A percentile compares a stretch with the other conserved stretches of the same genome.
phyloP scores from a whole-genome alignment of 495 filamentous ascomycete species.

The Daldinia caldariorum region DNA sequence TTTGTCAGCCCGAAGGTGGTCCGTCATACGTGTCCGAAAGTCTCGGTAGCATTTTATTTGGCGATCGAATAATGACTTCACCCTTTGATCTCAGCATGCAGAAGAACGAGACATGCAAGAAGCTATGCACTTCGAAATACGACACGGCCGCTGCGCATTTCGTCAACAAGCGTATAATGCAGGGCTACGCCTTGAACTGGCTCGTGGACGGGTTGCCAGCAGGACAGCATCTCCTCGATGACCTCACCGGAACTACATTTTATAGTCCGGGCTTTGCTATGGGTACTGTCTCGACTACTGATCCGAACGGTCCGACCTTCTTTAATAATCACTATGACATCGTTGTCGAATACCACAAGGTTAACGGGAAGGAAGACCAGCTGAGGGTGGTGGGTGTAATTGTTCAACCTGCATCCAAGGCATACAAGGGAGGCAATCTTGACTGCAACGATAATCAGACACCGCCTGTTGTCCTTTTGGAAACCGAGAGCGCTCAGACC shows the following conservation, averaged over 20 bases:
- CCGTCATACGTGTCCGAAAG: constrained; percentile 83
- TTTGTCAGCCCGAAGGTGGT: constrained; percentile 81
- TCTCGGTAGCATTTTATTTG: constrained; percentile 94
- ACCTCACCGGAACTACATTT: constrained; percentile 75
- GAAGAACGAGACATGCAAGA: constrained; percentile 85
- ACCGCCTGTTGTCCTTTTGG: constrained; percentile 67
- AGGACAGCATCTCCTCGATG: constrained; percentile 78
- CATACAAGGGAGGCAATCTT: constrained; percentile 65
- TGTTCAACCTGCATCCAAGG: constrained; percentile 79
- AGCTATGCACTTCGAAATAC: constrained; percentile 74
- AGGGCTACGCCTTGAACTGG: constrained; percentile 93
- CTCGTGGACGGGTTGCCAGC: constrained; percentile 92
- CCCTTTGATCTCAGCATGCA: constrained; percentile 88
- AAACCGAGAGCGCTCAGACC: constrained; percentile 55
- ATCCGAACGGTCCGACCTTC: constrained; percentile 60
- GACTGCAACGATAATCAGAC: constrained; percentile 68
- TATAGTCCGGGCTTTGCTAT: constrained; percentile 90
- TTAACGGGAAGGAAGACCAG: constrained; percentile 64
- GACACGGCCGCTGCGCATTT: constrained; percentile 75
- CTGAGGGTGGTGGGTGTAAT: constrained; percentile 90
- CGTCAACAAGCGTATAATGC: constrained; percentile 80
- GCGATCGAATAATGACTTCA: constrained; percentile 92
- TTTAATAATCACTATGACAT: constrained; percentile 97
- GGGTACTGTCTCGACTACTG: constrained; percentile 64
- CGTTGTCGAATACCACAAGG: constrained; percentile 88